phyloP scores from a whole-genome alignment of 139 green algal species.

The Picochlorum sp. region DNA sequence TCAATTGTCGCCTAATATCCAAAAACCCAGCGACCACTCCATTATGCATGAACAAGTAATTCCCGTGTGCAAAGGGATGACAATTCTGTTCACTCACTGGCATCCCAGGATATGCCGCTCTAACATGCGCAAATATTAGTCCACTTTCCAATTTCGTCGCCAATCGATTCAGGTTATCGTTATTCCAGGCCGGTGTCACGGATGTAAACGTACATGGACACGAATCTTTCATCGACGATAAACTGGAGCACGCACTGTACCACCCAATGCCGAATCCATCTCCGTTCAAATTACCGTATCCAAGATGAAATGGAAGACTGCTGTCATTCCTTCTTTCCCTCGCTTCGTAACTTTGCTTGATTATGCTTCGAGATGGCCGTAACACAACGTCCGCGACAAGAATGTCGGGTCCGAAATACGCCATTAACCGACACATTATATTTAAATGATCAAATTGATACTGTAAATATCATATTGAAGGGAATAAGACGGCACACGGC shows the following conservation, averaged over 20 bases:
- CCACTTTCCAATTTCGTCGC: constrained; percentile 80
- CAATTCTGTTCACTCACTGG: constrained; percentile 89
- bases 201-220: constrained; percentile 83
- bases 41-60: constrained; percentile 98
- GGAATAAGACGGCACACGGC: no score
- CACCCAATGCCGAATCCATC: constrained; percentile 91
- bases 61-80: constrained; percentile 76
- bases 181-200: constrained; percentile 94
- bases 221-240: constrained; percentile 21
- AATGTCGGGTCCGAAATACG: constrained; percentile 63
- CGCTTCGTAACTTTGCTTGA: constrained; percentile 91
- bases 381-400: constrained; percentile 75
- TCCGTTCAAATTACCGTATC: constrained; percentile 86
- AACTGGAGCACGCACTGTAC: constrained; percentile 38
- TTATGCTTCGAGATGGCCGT: constrained; percentile 76
- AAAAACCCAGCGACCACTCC: constrained; percentile 81
- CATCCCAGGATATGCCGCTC: constrained; percentile 53
- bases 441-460: no score
- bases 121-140: constrained; percentile 91
- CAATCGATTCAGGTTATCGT: constrained; percentile 85
- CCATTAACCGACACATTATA: constrained; percentile 90
- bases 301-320: constrained; percentile 56
- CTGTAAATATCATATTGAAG: no score
- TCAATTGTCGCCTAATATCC: constrained; percentile 60
- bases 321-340: constrained; percentile 67